phyloP scores from a whole-genome alignment of 345 rosid species.

The Eucalyptus marginata region DNA sequence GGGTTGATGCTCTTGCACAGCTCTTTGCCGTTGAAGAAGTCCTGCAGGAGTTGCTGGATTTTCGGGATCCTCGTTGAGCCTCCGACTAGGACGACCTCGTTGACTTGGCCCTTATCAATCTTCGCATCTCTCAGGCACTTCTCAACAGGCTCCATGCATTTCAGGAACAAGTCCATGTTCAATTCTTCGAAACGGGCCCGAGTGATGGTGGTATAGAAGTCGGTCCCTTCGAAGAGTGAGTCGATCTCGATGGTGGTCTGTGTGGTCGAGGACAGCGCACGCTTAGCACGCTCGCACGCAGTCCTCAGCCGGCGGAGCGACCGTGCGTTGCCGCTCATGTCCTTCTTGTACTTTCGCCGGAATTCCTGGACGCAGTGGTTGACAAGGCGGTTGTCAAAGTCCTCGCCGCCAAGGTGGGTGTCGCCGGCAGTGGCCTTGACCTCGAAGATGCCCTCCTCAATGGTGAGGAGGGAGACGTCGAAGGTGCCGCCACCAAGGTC shows the following conservation, averaged over 20 bases:
- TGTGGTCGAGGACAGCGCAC: slow-evolving; percentile 10
- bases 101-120: slow-evolving; percentile 3
- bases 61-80: slow-evolving; percentile 15
- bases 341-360: slow-evolving; percentile 12
- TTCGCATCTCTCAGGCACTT: slow-evolving; percentile 16
- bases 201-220: slow-evolving; percentile 17
- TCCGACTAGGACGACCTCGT: slow-evolving; percentile 9
- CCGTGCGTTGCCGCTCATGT: slow-evolving; percentile 10
- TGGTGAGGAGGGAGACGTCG: slow-evolving; percentile 18
- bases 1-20: slow-evolving; percentile 25
- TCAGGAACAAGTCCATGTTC: slow-evolving; percentile 19
- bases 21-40: slow-evolving; percentile 11
- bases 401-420: slow-evolving; percentile 18
- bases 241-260: slow-evolving; percentile 24
- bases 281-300: slow-evolving; percentile 19
- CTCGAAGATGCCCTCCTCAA: slow-evolving; percentile 29
- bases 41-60: slow-evolving; percentile 14
- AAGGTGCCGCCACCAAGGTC: slow-evolving; percentile 26
- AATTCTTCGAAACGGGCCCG: slow-evolving; percentile 18
- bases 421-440: slow-evolving; percentile 25
- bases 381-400: slow-evolving; percentile 19
- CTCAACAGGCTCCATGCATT: slow-evolving; percentile 20
- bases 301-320: slow-evolving; percentile 18
- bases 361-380: slow-evolving; percentile 14
- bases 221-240: slow-evolving; percentile 13